Base-by-base conservation (phyloP, 192 early-diverging fungal species). In the Rhizoclosmatium globosum region DNA sequence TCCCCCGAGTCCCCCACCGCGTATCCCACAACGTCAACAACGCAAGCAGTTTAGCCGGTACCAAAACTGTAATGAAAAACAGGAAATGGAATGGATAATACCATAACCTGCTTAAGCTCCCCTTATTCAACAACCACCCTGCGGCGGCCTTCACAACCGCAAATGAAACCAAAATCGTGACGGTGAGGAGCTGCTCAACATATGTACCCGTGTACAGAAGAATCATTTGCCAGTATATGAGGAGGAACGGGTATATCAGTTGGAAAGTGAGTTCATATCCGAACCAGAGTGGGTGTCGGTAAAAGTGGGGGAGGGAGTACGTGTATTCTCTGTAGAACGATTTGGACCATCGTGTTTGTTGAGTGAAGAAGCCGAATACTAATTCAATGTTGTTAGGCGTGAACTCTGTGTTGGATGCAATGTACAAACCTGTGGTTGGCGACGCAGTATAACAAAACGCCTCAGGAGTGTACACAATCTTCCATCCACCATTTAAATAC, bases 271-370 rank as follows among this genome's bases (percentile, higher is more conserved):
- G 43, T 9, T 89, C 87, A 60, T 87, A 87, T 3, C 87, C 87
- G 86, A 91, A 88, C 90, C 90, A 91, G 23, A 86, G 87, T 38
- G 83, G 85, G 48, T 91, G 90, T 39, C 87, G 81, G 47, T 90
- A 85, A 4, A 90, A 81, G 44, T 83, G 81, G 3, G 77, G 80
- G 1, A 83, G 78, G 57, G 87, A 87, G 66, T 84, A 87, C 23
- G 86, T 71, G 6, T 89, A 68, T 77, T 91, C 90, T 2, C 90
- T 84, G 66, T 88, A 91, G 67, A 91, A 91, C 15, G 87, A 88
- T 64, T 91, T 91, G 45, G 86, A 90, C 90, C 90, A 91, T 46
- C 90, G 74, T 13, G 90, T 91, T 70, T 91, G 90, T 44, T 91
- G 90, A 41, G 86, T 83, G 56, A 91, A 82, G 68, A 89, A 91